Percentiles rank a stretch among this genome's conserved stretches.
Evolutionary conservation across 1,139 yeast species (phyloP).

Genomic region (Zygotorulaspora mrakii): DNA sequence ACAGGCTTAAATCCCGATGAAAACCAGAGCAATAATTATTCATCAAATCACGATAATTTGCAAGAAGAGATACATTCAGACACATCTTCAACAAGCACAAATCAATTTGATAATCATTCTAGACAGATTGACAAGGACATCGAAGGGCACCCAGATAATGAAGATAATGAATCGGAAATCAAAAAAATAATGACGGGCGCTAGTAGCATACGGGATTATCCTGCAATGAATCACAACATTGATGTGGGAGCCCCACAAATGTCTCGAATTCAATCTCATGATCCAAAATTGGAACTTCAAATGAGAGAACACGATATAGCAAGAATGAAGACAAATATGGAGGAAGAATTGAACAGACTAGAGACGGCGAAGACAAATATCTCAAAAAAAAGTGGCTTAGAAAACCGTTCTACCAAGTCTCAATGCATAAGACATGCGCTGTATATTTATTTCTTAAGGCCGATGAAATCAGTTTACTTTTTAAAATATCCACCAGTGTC

Average conservation of each 20-base stretch:
- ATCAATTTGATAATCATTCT: no score
- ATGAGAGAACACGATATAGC: slow-evolving; percentile 22
- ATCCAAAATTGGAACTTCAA: slow-evolving; percentile 26
- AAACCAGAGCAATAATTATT: no score
- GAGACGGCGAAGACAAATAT: slow-evolving; percentile 28
- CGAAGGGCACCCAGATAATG: slow-evolving; percentile 21
- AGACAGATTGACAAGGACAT: no score
- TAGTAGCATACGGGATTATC: slow-evolving; percentile 17
- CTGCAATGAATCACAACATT: slow-evolving; percentile 20
- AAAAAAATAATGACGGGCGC: slow-evolving; percentile 16
- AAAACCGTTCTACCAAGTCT: slow-evolving; percentile 16
- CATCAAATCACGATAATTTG: no score
- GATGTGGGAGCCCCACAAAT: slow-evolving; percentile 35
- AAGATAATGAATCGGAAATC: slow-evolving; percentile 25
- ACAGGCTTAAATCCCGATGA: no score
- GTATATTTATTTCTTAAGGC: slow-evolving; percentile 48
- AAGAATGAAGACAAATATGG: slow-evolving; percentile 22
- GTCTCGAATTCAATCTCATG: slow-evolving; percentile 34
- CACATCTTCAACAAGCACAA: no score
- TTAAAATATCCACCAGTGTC: slow-evolving; percentile 70
- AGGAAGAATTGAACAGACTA: slow-evolving; percentile 32
- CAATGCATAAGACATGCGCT: slow-evolving; percentile 26
- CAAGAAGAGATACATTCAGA: no score
- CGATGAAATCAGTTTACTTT: slow-evolving; percentile 48
- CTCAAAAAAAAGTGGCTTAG: slow-evolving; percentile 19